Conservation (phyloP, 2,329 filamentous ascomycete genomes). For the Aspergillus sp. region DNA sequence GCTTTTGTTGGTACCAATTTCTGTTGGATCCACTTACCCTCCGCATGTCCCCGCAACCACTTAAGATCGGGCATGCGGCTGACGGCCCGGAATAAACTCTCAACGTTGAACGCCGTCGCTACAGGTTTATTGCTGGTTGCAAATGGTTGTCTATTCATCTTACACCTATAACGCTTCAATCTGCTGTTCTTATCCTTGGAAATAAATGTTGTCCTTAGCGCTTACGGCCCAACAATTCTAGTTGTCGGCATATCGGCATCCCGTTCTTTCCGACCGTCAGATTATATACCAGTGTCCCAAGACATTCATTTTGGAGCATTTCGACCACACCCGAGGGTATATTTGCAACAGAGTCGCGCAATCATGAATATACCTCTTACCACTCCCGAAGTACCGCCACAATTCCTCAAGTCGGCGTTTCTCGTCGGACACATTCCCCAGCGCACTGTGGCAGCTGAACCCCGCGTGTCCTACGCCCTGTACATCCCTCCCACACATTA, state of each 20-base stretch:
- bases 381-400: neutral
- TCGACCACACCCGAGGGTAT: no score
- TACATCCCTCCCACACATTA: neutral
- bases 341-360: neutral
- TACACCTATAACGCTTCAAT: no score
- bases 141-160: neutral
- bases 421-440: neutral
- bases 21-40: neutral
- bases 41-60: neutral
- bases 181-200: no score
- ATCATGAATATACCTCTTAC: neutral
- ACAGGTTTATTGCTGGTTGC: neutral
- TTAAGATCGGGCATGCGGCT: neutral
- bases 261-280: neutral
- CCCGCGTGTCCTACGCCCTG: neutral
- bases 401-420: neutral
- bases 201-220: neutral
- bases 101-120: neutral
- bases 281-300: neutral
- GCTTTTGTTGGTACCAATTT: neutral
- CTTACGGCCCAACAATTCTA: neutral
- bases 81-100: neutral
- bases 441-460: neutral
- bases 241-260: neutral
- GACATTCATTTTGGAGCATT: no score